Evolutionary conservation across 164 flowering plant species (phyloP).

Genomic region (Malania oleifera): DNA sequence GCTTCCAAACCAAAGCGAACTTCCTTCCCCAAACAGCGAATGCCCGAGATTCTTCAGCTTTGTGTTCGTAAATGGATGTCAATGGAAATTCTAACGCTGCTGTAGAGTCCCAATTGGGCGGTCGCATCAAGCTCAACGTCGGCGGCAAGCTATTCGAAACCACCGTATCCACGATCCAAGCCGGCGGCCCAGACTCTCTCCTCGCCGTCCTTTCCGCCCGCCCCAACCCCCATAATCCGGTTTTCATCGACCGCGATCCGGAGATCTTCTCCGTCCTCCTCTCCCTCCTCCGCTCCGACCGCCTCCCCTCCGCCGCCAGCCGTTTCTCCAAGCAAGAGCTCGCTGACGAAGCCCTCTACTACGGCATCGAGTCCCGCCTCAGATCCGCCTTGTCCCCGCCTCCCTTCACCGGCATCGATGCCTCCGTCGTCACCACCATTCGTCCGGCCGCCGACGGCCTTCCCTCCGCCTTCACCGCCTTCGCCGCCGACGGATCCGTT

Average conservation of each 20-base stretch:
- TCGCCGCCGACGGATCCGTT: slow-evolving; percentile 55
- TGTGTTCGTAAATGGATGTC: too few species aligned
- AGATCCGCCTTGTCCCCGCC: slow-evolving; percentile 56
- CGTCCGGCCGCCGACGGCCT: slow-evolving; percentile 59
- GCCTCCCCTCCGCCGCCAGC: slow-evolving; percentile 56
- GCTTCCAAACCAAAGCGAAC: too few species aligned
- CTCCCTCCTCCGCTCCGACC: slow-evolving; percentile 73
- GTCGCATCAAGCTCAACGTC: slow-evolving; percentile 82
- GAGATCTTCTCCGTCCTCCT: slow-evolving; percentile 83
- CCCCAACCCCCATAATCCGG: slow-evolving; percentile 26
- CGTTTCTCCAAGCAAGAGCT: slow-evolving; percentile 75
- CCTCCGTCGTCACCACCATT: slow-evolving; percentile 52
- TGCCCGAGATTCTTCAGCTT: too few species aligned
- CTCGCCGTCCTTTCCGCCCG: slow-evolving; percentile 52
- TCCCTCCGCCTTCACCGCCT: slow-evolving; percentile 50
- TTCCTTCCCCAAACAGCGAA: too few species aligned
- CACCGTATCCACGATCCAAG: slow-evolving; percentile 52
- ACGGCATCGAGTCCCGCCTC: slow-evolving; percentile 72
- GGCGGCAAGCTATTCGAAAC: slow-evolving; percentile 93
- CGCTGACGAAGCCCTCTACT: slow-evolving; percentile 70
- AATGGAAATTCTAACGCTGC: slow-evolving; percentile 13
- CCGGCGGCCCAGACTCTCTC: slow-evolving; percentile 79
- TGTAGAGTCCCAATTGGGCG: slow-evolving; percentile 6
- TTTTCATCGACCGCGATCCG: slow-evolving; percentile 95
- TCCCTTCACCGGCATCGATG: slow-evolving; percentile 66